A percentile compares a stretch with the other conserved stretches of the same genome.
phyloP scores from a whole-genome alignment of 1,284 basidiomycete genomes.

The Cutaneotrichosporon daszewskae region DNA sequence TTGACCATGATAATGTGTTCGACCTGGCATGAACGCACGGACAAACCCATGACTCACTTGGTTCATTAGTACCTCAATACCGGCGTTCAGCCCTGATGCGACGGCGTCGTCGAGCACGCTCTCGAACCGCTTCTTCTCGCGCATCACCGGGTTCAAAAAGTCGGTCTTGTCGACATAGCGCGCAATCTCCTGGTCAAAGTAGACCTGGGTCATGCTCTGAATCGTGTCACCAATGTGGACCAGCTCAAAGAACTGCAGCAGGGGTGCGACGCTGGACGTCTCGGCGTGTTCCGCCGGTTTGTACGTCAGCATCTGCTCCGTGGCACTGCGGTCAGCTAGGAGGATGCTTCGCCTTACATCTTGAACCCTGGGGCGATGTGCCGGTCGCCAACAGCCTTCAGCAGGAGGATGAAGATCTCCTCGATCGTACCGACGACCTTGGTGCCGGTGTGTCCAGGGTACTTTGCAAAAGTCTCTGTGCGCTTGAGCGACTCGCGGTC shows the following conservation, averaged over 20 bases:
- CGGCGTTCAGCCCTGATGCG: slow-evolving; percentile 84
- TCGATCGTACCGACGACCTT: slow-evolving; percentile 84
- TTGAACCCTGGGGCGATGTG: slow-evolving; percentile 83
- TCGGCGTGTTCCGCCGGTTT: slow-evolving; percentile 75
- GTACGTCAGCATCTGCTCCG: slow-evolving; percentile 77
- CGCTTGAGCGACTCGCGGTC: slow-evolving; percentile 86
- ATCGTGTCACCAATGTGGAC: slow-evolving; percentile 97
- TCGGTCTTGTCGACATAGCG: slow-evolving; percentile 84
- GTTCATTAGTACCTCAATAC: slow-evolving; percentile 92
- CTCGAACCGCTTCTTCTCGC: slow-evolving; percentile 96
- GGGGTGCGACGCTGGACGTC: slow-evolving; percentile 73
- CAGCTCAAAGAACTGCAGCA: slow-evolving; percentile 95
- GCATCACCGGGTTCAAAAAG: slow-evolving; percentile 85
- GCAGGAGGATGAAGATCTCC: slow-evolving; percentile 78
- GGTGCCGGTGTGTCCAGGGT: slow-evolving; percentile 74
- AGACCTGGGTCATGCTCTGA: slow-evolving; percentile 94
- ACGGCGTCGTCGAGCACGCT: slow-evolving; percentile 86
- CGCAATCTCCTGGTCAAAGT: slow-evolving; percentile 91
- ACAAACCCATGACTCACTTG: slow-evolving; percentile 55
- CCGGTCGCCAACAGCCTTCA: slow-evolving; percentile 68
- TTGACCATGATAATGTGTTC: slow-evolving; percentile 83
- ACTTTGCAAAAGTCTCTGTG: slow-evolving; percentile 79
- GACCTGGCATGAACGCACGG: slow-evolving; percentile 55
- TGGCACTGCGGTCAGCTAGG: slow-evolving; percentile 56
- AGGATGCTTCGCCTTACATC: slow-evolving; percentile 53